phyloP scores from a whole-genome alignment of 192 early-diverging fungal species.

The Mortierella hygrophila region DNA sequence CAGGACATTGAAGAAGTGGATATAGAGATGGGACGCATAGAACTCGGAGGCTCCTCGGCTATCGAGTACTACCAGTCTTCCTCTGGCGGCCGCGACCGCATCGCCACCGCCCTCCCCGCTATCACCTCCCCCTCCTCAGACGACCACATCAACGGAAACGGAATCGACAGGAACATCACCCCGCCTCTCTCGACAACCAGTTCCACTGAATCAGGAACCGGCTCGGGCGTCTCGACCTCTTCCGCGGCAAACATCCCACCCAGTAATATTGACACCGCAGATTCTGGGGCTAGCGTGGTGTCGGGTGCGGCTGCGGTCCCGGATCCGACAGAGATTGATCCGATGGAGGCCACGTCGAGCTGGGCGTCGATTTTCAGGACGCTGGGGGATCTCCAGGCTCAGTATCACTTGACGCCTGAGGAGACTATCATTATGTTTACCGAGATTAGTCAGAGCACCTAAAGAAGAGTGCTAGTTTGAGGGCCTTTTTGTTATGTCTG shows the following conservation, averaged over 20 bases:
- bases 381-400: neutral
- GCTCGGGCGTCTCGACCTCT: neutral
- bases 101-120: too few species aligned
- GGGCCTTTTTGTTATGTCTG: too few species aligned
- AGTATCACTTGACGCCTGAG: neutral
- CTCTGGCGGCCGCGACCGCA: too few species aligned
- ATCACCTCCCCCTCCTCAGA: too few species aligned
- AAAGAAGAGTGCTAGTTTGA: neutral
- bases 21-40: too few species aligned
- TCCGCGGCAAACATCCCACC: neutral
- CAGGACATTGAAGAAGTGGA: too few species aligned
- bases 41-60: too few species aligned
- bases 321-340: neutral
- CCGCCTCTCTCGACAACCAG: neutral
- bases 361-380: conserved; percentile 1
- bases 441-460: neutral
- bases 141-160: neutral
- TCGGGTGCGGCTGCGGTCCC: neutral
- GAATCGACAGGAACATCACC: neutral
- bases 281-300: neutral
- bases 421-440: neutral
- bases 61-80: too few species aligned
- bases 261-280: neutral
- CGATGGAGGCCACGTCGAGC: neutral
- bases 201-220: neutral